Evolutionary conservation across 805 yeast genomes (phyloP).

Genomic region (Scheffersomyces coipomensis): DNA sequence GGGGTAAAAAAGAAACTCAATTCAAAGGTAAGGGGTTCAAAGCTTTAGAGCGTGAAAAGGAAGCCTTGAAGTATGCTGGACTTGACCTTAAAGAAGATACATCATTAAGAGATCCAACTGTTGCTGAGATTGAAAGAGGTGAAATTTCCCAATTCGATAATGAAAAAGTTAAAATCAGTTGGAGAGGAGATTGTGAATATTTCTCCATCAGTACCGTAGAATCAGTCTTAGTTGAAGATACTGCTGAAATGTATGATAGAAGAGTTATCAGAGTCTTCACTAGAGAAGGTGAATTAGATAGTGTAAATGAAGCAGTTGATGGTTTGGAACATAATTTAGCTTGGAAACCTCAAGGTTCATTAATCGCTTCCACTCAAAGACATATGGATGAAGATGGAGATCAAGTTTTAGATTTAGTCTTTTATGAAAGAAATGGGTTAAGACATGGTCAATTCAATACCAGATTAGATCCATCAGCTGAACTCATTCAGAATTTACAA

Average conservation of each 20-base stretch:
- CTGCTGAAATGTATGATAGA: constrained; percentile 41
- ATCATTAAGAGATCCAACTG: constrained; percentile 81
- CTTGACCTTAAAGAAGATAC: constrained; percentile 60
- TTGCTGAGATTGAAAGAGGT: constrained; percentile 72
- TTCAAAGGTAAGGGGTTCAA: constrained; percentile 92
- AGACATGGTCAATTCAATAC: constrained; percentile 84
- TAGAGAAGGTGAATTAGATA: constrained; percentile 73
- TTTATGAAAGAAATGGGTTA: constrained; percentile 91
- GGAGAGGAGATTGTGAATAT: constrained; percentile 95
- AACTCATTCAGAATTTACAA: constrained; percentile 48
- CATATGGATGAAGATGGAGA: constrained; percentile 52
- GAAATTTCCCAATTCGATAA: constrained; percentile 55
- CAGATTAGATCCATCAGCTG: constrained; percentile 50
- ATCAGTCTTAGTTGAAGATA: constrained; percentile 40
- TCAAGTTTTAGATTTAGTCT: constrained; percentile 54
- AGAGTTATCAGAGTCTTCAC: constrained; percentile 82
- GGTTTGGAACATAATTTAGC: constrained; percentile 70
- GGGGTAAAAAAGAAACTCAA: constrained; percentile 98
- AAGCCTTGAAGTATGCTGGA: constrained; percentile 62
- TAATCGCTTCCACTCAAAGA: constrained; percentile 81
- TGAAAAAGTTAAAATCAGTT: constrained; percentile 53
- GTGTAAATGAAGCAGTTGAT: constrained; percentile 88
- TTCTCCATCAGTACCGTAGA: constrained; percentile 70
- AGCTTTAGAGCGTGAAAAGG: constrained; percentile 64
- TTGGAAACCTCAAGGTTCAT: constrained; percentile 91